phyloP scores from a whole-genome alignment of 352 stramenopile species.

The Lagenidium giganteum region DNA sequence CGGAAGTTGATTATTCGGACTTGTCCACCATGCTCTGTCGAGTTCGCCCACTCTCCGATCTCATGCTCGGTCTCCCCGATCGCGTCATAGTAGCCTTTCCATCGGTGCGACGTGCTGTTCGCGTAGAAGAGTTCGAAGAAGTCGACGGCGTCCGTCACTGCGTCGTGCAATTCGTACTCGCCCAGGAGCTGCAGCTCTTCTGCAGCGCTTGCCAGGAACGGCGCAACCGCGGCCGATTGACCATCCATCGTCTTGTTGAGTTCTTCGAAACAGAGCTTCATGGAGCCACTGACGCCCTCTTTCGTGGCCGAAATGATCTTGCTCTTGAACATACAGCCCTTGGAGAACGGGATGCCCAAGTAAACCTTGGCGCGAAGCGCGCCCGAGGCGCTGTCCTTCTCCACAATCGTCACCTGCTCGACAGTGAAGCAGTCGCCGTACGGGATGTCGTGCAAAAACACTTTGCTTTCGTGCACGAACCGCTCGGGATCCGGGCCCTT shows the following conservation, averaged over 20 bases:
- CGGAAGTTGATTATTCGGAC: constrained; percentile 71
- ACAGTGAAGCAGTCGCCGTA: constrained; percentile 85
- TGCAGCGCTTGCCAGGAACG: constrained; percentile 62
- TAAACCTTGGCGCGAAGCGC: constrained; percentile 57
- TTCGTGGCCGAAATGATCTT: constrained; percentile 83
- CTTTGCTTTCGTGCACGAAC: constrained; percentile 57
- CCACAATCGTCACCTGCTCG: constrained; percentile 57
- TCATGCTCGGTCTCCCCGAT: constrained; percentile 62
- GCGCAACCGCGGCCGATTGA: constrained; percentile 20
- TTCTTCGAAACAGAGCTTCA: constrained; percentile 51
- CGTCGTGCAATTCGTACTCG: constrained; percentile 54
- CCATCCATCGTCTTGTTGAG: constrained; percentile 46
- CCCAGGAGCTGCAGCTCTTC: constrained; percentile 65
- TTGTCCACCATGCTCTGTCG: constrained; percentile 50
- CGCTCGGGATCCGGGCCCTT: constrained; percentile 31
- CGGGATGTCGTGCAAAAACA: constrained; percentile 80
- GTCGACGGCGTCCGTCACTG: constrained; percentile 40
- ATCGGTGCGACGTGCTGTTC: constrained; percentile 36
- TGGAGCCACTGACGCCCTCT: constrained; percentile 48
- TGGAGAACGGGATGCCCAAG: constrained; percentile 80
- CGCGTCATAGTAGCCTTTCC: constrained; percentile 49
- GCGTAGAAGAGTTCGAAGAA: constrained; percentile 79
- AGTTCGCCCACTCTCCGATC: constrained; percentile 53
- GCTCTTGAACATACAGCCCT: constrained; percentile 87
- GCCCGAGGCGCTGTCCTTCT: constrained; percentile 26